Base-by-base conservation (phyloP, 495 filamentous ascomycete genomes). In the Penicillium cataractarum region DNA sequence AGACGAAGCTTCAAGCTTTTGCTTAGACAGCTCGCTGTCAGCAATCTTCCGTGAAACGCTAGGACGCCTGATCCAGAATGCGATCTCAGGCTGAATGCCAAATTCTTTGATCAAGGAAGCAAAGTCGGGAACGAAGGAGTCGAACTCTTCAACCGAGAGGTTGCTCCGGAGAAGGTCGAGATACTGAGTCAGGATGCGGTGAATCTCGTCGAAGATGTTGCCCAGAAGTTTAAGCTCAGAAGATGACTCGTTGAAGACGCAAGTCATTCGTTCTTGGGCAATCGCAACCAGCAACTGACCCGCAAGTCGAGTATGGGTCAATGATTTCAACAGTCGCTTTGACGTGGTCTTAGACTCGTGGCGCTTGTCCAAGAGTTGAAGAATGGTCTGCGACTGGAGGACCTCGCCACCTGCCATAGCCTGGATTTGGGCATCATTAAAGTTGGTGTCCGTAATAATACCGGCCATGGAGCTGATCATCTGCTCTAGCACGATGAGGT, bases 391-490 rank as follows among this genome's bases (percentile, higher is more conserved):
- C 7, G 87, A 81, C 59, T 91, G 89, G 2, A 99, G 82, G 40
- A 88, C 65, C 39, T 91, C 87, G 9, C 95, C 94, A 55, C 93
- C 92, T 15, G 91, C 90, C 85, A 99, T 90, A 15, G 90, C 92
- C 53, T 87, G 82, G 5, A 96, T 82, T 71, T 97, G 93, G 13
- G 84, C 77, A 57, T 99, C 95, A 37, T 90, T 97, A 63, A 96
- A 91, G 69, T 91, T 89, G 39, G 87, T 80, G 65, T 93, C 90
- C 0, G 93, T 87, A 24, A 93, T 87, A 39, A 99, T 91, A 35
- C 96, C 96, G 15, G 90, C 90, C 96, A 98, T 97, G 4, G 90
- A 91, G 32, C 83, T 87, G 50, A 97, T 90, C 40, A 98, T 78
- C 65, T 97, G 89, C 71, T 95, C 89, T 46, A 99, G 73, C 55